Conservation (phyloP, 495 filamentous ascomycete genomes). For the Neurospora terricola region DNA sequence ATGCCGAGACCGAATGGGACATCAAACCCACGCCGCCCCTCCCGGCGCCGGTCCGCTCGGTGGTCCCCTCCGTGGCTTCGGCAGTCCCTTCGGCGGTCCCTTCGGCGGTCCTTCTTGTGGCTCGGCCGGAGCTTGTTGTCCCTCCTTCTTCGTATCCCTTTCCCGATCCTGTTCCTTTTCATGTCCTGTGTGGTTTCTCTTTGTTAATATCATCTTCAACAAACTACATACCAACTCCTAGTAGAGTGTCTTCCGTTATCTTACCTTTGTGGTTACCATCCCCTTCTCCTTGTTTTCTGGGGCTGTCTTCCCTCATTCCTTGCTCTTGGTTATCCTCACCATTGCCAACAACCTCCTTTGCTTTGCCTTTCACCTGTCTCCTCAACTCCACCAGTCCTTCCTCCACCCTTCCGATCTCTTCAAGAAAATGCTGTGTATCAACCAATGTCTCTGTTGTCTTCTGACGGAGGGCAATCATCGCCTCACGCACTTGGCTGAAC, state of each 20-base stretch:
- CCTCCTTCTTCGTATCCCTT: neutral
- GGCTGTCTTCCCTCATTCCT: too few species aligned
- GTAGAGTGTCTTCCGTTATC: neutral
- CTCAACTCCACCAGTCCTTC: accelerated
- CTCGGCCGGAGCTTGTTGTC: neutral
- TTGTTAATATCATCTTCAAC: neutral
- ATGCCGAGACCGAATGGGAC: too few species aligned
- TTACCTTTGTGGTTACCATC: neutral
- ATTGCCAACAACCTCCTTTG: neutral
- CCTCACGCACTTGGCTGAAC: neutral
- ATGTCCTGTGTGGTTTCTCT: too few species aligned
- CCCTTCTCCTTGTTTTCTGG: neutral
- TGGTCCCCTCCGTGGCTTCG: neutral
- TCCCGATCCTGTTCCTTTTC: neutral
- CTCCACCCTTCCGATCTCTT: neutral
- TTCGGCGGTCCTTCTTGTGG: too few species aligned
- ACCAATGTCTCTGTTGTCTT: neutral
- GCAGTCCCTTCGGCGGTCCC: neutral
- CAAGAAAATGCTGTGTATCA: neutral
- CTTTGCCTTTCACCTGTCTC: neutral
- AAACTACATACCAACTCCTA: neutral
- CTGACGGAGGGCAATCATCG: neutral
- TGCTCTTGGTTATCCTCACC: neutral
- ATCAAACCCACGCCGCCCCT: neutral
- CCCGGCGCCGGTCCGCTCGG: neutral